Evolutionary conservation across 2,329 filamentous ascomycete genomes (phyloP).

Genomic region (Blastomyces parvus): DNA sequence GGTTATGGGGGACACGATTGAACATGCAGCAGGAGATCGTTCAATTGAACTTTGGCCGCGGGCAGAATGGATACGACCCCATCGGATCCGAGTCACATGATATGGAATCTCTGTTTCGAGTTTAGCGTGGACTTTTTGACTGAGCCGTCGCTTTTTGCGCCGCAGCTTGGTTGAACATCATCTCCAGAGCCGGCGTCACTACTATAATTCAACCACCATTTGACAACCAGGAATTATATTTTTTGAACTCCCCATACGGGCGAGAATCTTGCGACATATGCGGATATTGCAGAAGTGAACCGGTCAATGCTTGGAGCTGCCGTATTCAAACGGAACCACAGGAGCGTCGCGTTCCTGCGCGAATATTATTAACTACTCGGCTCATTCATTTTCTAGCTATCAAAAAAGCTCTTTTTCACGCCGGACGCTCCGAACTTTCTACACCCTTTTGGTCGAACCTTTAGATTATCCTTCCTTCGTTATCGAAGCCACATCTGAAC

Average conservation of each 20-base stretch:
- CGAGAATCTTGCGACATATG: not conserved
- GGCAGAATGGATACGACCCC: not conserved
- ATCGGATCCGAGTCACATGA: not conserved
- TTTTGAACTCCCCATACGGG: not conserved
- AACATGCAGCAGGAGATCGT: not conserved
- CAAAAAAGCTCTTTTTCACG: not conserved
- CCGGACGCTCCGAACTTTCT: not conserved
- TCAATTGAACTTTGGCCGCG: not conserved
- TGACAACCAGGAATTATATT: not conserved
- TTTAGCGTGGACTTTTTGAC: not conserved
- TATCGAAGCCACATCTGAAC: not conserved
- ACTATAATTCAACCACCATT: not conserved
- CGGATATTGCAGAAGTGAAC: not conserved
- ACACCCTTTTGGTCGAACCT: not conserved
- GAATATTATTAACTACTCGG: not conserved
- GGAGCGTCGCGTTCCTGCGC: not conserved
- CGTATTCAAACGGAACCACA: not conserved
- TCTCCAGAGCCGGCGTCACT: not conserved
- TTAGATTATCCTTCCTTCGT: not conserved
- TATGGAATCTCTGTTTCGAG: not conserved
- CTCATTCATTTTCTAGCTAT: not conserved
- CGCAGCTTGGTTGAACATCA: not conserved
- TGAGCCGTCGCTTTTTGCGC: not conserved
- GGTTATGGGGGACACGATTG: slow-evolving; percentile 1
- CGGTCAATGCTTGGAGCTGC: not conserved